Conservation (phyloP, 495 filamentous ascomycete genomes). For the Penicillium verhagenii region DNA sequence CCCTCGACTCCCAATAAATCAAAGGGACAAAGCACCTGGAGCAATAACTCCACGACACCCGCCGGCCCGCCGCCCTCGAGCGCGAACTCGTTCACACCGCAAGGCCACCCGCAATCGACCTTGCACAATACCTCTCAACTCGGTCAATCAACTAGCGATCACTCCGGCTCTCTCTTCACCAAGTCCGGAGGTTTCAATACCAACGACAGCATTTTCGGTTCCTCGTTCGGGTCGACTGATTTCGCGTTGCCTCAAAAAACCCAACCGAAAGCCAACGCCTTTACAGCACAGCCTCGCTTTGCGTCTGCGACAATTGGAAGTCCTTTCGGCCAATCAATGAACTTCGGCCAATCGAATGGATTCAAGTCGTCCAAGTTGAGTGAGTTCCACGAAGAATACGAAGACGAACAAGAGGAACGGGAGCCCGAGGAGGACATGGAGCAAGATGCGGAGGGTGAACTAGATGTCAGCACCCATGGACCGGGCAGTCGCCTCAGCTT, state of each 20-base stretch:
- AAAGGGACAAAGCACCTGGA: conserved; percentile 39
- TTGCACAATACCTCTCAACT: conserved; percentile 66
- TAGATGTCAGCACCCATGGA: conserved; percentile 22
- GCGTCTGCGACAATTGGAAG: conserved; percentile 38
- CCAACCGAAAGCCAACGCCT: conserved; percentile 24
- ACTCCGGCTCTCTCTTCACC: conserved; percentile 37
- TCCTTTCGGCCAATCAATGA: conserved; percentile 39
- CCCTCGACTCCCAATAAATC: conserved; percentile 45
- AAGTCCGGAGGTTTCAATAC: conserved; percentile 42
- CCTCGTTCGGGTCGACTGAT: conserved; percentile 40
- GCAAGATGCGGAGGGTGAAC: conserved; percentile 26
- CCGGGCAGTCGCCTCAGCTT: conserved; percentile 28
- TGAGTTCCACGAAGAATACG: conserved; percentile 35
- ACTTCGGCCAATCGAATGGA: conserved; percentile 29
- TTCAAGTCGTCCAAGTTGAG: conserved; percentile 35
- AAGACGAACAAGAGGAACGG: conserved; percentile 32
- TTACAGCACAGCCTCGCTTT: conserved; percentile 31
- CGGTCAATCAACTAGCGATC: conserved; percentile 35
- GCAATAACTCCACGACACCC: conserved; percentile 73
- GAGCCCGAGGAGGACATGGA: conserved; percentile 27
- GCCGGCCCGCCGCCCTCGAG: conserved; percentile 70
- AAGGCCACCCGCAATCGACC: conserved; percentile 63
- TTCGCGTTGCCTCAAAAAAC: conserved; percentile 35
- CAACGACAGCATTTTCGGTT: conserved; percentile 44
- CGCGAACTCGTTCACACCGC: conserved; percentile 69